These are phyloP conservation scores for Beauveria rudraprayagi DNA, from an alignment of 2,329 filamentous ascomycete genomes.

Conservation along the genomic window DNA sequence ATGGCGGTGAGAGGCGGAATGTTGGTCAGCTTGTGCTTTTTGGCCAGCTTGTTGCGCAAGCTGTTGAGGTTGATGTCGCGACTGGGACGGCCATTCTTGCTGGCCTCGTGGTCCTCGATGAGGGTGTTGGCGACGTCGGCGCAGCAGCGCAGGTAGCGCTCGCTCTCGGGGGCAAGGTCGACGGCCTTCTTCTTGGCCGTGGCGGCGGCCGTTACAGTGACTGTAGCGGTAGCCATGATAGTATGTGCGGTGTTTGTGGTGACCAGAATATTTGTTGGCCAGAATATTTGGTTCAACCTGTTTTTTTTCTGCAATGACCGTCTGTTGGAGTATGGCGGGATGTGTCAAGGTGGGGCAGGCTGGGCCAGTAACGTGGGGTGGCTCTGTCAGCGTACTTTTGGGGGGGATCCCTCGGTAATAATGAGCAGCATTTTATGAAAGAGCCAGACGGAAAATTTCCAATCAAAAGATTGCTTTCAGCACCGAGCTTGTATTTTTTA, in stretches of 20 bases:
- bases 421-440: too few species aligned
- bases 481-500: too few species aligned
- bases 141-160: slow-evolving; percentile 88
- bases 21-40: slow-evolving; percentile 82
- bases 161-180: slow-evolving; percentile 83
- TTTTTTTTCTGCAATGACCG: slow-evolving; percentile 2
- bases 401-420: too few species aligned
- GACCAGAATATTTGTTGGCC: not conserved
- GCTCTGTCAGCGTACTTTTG: not conserved
- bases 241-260: not conserved
- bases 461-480: too few species aligned
- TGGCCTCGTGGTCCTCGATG: slow-evolving; percentile 86
- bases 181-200: slow-evolving; percentile 57
- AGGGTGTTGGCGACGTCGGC: slow-evolving; percentile 90
- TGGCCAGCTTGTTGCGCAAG: slow-evolving; percentile 76
- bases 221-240: slow-evolving; percentile 43
- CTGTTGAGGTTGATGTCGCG: slow-evolving; percentile 91
- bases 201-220: slow-evolving; percentile 53
- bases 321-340: not conserved
- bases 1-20: slow-evolving; percentile 93
- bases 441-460: too few species aligned
- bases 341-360: not conserved
- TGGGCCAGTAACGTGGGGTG: not conserved
- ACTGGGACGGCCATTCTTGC: slow-evolving; percentile 63
- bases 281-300: not conserved